Evolutionary conservation across 805 yeast species (phyloP).

Genomic region (Blastobotrys mokoenaii): DNA sequence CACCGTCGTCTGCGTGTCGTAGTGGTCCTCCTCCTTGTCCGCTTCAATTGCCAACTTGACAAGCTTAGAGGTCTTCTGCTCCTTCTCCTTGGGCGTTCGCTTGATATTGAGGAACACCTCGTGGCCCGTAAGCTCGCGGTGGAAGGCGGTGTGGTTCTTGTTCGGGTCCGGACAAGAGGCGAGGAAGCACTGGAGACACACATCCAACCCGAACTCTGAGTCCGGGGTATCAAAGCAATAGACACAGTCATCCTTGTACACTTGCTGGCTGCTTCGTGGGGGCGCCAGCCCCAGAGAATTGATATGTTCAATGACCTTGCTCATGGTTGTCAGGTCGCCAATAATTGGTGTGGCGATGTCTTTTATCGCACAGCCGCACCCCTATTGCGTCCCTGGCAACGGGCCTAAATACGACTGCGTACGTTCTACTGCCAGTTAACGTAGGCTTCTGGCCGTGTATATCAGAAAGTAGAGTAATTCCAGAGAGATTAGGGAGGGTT

Average conservation of each 20-base stretch:
- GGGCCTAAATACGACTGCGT: too few species aligned
- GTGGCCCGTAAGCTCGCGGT: constrained; percentile 46
- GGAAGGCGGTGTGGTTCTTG: constrained; percentile 51
- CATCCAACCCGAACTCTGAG: constrained; percentile 52
- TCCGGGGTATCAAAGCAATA: constrained; percentile 69
- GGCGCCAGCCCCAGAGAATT: constrained; percentile 12
- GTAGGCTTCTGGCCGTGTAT: too few species aligned
- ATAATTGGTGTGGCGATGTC: background rate
- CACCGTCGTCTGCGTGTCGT: constrained; percentile 36
- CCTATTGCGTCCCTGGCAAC: too few species aligned
- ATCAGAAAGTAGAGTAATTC: too few species aligned
- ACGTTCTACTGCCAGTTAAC: too few species aligned
- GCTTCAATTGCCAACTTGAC: constrained; percentile 58
- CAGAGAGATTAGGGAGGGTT: too few species aligned
- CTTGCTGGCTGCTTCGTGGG: constrained; percentile 24
- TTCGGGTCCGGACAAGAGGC: constrained; percentile 53
- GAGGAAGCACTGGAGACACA: constrained; percentile 60
- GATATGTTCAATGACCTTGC: constrained; percentile 8
- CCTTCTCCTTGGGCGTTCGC: constrained; percentile 40
- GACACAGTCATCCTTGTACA: constrained; percentile 86
- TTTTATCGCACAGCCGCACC: too few species aligned
- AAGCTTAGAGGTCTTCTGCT: constrained; percentile 13
- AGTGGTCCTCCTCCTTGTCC: constrained; percentile 53
- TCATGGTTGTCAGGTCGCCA: background rate
- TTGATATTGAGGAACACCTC: constrained; percentile 49